Conservation (phyloP, 2,329 filamentous ascomycete genomes). For the Claviceps citrina region DNA sequence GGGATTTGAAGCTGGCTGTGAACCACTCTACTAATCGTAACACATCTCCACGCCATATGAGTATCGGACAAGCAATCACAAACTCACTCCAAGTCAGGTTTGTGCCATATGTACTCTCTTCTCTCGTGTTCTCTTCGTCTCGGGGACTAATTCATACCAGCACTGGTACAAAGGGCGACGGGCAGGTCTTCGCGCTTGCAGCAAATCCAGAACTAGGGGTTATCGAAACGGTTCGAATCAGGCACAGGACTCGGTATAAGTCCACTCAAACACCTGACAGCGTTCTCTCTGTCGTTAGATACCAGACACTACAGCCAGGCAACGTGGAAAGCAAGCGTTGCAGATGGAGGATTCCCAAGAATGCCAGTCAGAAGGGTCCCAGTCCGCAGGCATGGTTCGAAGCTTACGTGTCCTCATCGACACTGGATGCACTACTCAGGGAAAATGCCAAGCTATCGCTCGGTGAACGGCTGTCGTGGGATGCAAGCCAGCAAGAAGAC, state of each 20-base stretch:
- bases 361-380: background rate
- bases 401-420: conserved; percentile 13
- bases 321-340: background rate
- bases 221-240: conserved; percentile 10
- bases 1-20: conserved; percentile 17
- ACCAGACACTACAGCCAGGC: conserved; percentile 7
- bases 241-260: conserved; percentile 12
- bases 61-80: conserved; percentile 11
- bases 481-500: conserved; percentile 9
- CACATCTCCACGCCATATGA: conserved; percentile 7
- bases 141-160: conserved; percentile 5
- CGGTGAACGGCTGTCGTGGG: conserved; percentile 15
- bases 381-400: conserved; percentile 14
- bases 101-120: conserved; percentile 6
- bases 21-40: conserved; percentile 6
- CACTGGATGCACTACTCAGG: conserved; percentile 8
- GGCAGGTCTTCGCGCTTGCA: conserved; percentile 9
- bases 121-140: too few relatives aligned
- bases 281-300: conserved; percentile 13
- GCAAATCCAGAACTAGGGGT: conserved; percentile 2
- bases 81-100: conserved; percentile 13
- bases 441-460: conserved; percentile 15
- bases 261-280: conserved; percentile 5
- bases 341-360: conserved; percentile 3
- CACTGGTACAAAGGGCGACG: conserved; percentile 5